A percentile compares a stretch with the other conserved stretches of the same genome.
phyloP scores from a whole-genome alignment of 306 rosid species.

The Inga oerstediana region DNA sequence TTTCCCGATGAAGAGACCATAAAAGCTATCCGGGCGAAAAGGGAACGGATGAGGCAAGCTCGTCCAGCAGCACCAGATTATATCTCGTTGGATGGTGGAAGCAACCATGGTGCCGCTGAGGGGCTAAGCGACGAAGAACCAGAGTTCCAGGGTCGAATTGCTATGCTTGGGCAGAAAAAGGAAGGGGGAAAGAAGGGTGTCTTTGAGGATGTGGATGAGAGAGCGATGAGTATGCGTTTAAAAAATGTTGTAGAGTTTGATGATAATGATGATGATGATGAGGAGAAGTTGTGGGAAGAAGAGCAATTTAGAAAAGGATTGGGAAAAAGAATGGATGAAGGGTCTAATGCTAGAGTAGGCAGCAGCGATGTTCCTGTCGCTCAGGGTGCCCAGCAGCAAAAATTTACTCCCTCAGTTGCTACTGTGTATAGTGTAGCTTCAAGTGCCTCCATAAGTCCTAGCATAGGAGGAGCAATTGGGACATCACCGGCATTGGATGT shows the following conservation, averaged over 20 bases:
- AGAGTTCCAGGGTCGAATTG: slow-evolving; percentile 76
- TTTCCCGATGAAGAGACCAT: slow-evolving; percentile 73
- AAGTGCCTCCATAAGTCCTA: slow-evolving; percentile 39
- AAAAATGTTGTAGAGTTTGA: slow-evolving; percentile 30
- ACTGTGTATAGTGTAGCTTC: slow-evolving; percentile 49
- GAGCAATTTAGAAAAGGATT: slow-evolving; percentile 94
- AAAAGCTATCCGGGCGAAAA: slow-evolving; percentile 72
- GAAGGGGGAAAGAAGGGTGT: slow-evolving; percentile 81
- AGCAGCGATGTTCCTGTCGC: slow-evolving; percentile 51
- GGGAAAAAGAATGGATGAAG: slow-evolving; percentile 94
- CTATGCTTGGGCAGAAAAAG: slow-evolving; percentile 74
- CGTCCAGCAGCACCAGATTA: slow-evolving; percentile 74
- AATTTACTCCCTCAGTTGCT: slow-evolving; percentile 44
- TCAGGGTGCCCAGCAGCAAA: slow-evolving; percentile 58
- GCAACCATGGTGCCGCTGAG: slow-evolving; percentile 84
- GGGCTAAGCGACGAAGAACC: slow-evolving; percentile 95
- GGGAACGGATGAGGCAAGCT: slow-evolving; percentile 76
- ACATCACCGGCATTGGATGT: slow-evolving; percentile 53
- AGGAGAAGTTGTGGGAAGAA: slow-evolving; percentile 91
- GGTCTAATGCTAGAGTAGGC: slow-evolving; percentile 53
- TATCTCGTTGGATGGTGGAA: slow-evolving; percentile 84
- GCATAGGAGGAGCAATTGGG: slow-evolving; percentile 67
- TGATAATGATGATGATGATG: slow-evolving; percentile 64
- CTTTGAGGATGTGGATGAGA: slow-evolving; percentile 81
- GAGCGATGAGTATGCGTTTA: slow-evolving; percentile 43